phyloP scores from a whole-genome alignment of 306 rosid species.

The Quercus cerris region DNA sequence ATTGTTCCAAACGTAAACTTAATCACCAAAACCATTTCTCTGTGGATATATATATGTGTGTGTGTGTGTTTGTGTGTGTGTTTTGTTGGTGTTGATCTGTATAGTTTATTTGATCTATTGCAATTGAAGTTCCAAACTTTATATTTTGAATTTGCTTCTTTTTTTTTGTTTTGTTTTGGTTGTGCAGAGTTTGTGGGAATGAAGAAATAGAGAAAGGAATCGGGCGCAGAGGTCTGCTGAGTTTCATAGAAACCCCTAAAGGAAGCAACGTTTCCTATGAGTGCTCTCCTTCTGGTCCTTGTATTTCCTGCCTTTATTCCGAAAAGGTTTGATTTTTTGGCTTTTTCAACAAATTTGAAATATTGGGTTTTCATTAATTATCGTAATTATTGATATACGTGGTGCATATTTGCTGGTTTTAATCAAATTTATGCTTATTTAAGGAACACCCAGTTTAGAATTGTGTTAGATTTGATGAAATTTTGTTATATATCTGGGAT shows the following conservation, averaged over 20 bases:
- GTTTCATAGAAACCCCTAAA: conserved; percentile 61
- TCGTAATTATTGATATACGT: background rate
- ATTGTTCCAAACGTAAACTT: conserved; percentile 48
- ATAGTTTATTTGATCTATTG: conserved; percentile 11
- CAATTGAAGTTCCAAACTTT: background rate
- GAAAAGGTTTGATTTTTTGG: conserved; percentile 60
- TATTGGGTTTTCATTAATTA: background rate
- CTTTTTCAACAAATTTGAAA: background rate
- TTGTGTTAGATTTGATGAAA: background rate
- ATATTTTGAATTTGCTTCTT: conserved; percentile 22
- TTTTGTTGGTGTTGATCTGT: conserved; percentile 1
- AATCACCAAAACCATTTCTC: conserved; percentile 1
- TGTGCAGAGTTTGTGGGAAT: conserved; percentile 36
- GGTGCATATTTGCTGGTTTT: background rate
- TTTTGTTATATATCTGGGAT: background rate
- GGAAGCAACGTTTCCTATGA: conserved; percentile 74
- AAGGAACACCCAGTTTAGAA: background rate
- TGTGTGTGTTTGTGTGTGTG: too few species aligned
- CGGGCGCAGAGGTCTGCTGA: conserved; percentile 58
- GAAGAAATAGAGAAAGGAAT: conserved; percentile 32
- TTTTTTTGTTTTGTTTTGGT: too few species aligned
- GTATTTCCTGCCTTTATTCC: conserved; percentile 77
- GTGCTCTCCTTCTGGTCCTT: conserved; percentile 94
- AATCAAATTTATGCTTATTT: background rate
- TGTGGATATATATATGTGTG: background rate